A percentile compares a stretch with the other conserved stretches of the same genome.
Evolutionary conservation across 306 rosid genomes (phyloP).

Genomic region (Gastrolobium bilobum): DNA sequence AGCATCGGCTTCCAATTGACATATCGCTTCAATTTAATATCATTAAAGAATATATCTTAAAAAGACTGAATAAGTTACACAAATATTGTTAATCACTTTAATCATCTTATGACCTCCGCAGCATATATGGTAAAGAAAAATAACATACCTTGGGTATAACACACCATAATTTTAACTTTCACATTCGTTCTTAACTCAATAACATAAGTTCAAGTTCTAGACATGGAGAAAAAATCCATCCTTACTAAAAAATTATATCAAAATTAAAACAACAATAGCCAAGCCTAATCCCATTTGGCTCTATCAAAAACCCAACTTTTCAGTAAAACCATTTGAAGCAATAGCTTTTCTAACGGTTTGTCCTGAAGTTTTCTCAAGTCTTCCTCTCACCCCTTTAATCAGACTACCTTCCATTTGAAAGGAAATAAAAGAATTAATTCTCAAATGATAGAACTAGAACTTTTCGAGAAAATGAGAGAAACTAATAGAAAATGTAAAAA

Average conservation of each 20-base stretch:
- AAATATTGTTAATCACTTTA: conserved; percentile 12
- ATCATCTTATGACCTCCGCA: conserved; percentile 7
- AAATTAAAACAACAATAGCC: conserved; percentile 19
- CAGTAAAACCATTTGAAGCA: conserved; percentile 32
- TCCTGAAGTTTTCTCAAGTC: conserved; percentile 22
- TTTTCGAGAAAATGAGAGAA: too few relatives aligned
- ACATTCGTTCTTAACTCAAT: conserved; percentile 20
- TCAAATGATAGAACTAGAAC: background rate
- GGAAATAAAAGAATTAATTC: conserved; percentile 9
- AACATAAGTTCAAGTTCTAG: conserved; percentile 31
- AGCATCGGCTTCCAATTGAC: conserved; percentile 42
- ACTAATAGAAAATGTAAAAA: too few relatives aligned
- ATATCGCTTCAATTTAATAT: background rate
- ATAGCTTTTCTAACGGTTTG: background rate
- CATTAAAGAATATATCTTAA: conserved; percentile 19
- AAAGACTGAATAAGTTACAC: conserved; percentile 25
- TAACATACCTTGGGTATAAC: conserved; percentile 32
- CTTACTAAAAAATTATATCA: background rate
- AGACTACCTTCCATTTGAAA: conserved; percentile 26
- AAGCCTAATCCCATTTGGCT: background rate
- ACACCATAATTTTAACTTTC: conserved; percentile 30
- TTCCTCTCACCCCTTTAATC: conserved; percentile 34
- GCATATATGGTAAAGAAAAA: conserved; percentile 33
- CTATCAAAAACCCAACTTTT: conserved; percentile 35
- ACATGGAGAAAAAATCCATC: background rate